phyloP scores from a whole-genome alignment of 1,139 yeast species.

The Candida sp. region DNA sequence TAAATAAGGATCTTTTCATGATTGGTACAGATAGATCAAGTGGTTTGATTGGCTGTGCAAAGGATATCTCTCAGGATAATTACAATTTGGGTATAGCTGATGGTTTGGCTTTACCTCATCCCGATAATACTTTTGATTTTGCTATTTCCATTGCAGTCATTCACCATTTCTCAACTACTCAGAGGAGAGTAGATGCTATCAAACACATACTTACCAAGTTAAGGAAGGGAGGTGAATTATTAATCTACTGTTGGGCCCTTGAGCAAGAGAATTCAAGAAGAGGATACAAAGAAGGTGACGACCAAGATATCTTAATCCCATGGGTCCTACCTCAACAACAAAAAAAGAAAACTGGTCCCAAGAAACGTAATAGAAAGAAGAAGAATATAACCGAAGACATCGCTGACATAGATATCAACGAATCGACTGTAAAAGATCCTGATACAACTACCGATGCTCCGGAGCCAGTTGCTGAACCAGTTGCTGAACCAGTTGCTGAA shows the following conservation, averaged over 20 bases:
- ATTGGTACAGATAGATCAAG: slow-evolving; percentile 85
- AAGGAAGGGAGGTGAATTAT: slow-evolving; percentile 58
- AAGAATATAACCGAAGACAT: too few relatives aligned
- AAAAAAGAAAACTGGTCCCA: slow-evolving; percentile 18
- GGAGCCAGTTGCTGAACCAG: slow-evolving; percentile 14
- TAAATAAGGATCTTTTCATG: slow-evolving; percentile 64
- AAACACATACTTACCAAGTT: slow-evolving; percentile 61
- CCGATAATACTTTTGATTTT: slow-evolving; percentile 63
- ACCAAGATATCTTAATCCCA: slow-evolving; percentile 92
- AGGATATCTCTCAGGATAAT: slow-evolving; percentile 31
- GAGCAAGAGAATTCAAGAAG: slow-evolving; percentile 86
- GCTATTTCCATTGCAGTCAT: slow-evolving; percentile 95
- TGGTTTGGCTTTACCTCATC: slow-evolving; percentile 71
- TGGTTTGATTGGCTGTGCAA: slow-evolving; percentile 74
- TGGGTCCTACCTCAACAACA: slow-evolving; percentile 71
- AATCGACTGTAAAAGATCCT: slow-evolving; percentile 14
- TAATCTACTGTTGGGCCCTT: slow-evolving; percentile 94
- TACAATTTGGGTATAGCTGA: slow-evolving; percentile 63
- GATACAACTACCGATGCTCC: slow-evolving; percentile 7
- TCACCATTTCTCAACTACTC: slow-evolving; percentile 88
- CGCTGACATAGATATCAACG: too few relatives aligned
- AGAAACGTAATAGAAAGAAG: slow-evolving; percentile 7
- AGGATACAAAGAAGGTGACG: slow-evolving; percentile 87
- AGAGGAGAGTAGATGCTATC: slow-evolving; percentile 75
- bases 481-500: too few relatives aligned